These are phyloP conservation scores for Fagopyrum tataricum DNA, from an alignment of 148 eudicot species.

Conservation along the genomic window DNA sequence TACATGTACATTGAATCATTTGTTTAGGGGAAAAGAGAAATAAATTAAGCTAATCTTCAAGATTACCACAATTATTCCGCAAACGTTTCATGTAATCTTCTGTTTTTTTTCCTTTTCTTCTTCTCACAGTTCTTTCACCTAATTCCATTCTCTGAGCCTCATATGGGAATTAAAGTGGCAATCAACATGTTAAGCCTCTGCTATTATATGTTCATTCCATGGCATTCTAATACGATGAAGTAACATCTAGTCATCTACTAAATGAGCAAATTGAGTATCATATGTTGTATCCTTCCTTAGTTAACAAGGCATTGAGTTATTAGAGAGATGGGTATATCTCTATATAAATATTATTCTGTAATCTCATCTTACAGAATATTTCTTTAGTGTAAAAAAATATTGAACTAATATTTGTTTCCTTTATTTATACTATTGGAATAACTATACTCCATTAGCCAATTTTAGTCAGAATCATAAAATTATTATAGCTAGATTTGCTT, in stretches of 20 bases:
- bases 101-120: neutral
- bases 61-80: neutral
- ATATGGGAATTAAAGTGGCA: neutral
- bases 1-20: neutral
- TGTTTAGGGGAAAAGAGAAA: neutral
- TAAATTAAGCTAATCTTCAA: neutral
- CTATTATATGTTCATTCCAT: too few relatives aligned
- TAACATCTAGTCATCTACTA: neutral
- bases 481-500: neutral
- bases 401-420: neutral
- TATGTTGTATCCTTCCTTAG: neutral
- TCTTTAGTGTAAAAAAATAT: too few relatives aligned
- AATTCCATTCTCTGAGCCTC: neutral
- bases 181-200: neutral
- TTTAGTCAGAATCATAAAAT: neutral
- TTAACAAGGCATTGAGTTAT: neutral
- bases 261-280: neutral
- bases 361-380: neutral
- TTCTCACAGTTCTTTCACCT: neutral
- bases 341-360: too few relatives aligned
- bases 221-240: neutral
- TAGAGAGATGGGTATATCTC: neutral
- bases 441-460: neutral
- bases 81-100: neutral
- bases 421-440: too few relatives aligned